Evolutionary conservation across 495 filamentous ascomycete species (phyloP).

Genomic region (Venustampulla echinocandica): DNA sequence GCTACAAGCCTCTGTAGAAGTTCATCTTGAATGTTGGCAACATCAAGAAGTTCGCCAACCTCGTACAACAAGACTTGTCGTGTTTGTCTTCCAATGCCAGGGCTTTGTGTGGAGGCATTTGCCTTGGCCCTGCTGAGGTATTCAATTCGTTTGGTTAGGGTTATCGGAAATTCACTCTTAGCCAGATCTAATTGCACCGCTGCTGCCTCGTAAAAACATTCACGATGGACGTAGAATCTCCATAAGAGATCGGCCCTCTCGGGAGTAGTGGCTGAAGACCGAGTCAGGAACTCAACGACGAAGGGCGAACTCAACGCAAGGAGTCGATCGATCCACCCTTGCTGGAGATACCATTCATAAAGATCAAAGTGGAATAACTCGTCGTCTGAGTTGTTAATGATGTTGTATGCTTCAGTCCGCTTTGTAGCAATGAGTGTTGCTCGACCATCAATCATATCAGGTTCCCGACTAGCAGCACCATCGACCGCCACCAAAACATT

Average conservation of each 20-base stretch:
- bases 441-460: slow-evolving; percentile 68
- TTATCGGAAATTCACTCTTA: slow-evolving; percentile 65
- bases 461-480: slow-evolving; percentile 49
- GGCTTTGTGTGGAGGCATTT: slow-evolving; percentile 69
- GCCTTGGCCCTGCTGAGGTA: slow-evolving; percentile 82
- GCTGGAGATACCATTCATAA: slow-evolving; percentile 91
- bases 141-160: slow-evolving; percentile 71
- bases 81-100: slow-evolving; percentile 61
- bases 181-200: slow-evolving; percentile 77
- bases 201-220: slow-evolving; percentile 76
- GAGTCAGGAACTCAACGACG: slow-evolving; percentile 78
- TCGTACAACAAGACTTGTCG: slow-evolving; percentile 73
- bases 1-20: slow-evolving; percentile 68
- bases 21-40: slow-evolving; percentile 93
- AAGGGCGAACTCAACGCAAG: slow-evolving; percentile 74
- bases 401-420: slow-evolving; percentile 74
- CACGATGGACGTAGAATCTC: slow-evolving; percentile 72
- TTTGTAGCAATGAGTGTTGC: slow-evolving; percentile 65
- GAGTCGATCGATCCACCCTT: slow-evolving; percentile 74
- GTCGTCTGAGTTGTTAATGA: slow-evolving; percentile 77
- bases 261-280: slow-evolving; percentile 56
- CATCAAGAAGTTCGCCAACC: slow-evolving; percentile 77
- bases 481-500: slow-evolving; percentile 70
- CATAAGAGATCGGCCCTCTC: slow-evolving; percentile 86
- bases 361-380: slow-evolving; percentile 89